Base-by-base conservation (phyloP, 257 asterid genomes). In the Nicotiana tabacum region DNA sequence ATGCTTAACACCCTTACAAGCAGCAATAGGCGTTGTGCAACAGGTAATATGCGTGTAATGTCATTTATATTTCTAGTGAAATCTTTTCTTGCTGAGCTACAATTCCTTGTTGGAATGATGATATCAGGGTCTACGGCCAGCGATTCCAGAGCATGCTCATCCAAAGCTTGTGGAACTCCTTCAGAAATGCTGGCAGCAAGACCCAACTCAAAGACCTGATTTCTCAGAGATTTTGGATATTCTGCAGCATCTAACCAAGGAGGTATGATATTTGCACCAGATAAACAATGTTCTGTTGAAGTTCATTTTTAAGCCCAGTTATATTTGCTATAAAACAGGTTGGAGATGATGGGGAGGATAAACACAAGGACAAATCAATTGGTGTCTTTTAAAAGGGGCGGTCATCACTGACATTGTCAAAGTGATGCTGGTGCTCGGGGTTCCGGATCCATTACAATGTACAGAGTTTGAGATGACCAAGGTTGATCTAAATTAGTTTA, bases 101-200 rank as follows among this genome's bases (percentile, higher is more conserved):
- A 30, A 6, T 37, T 17, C 43, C 29, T 64, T 30, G 35, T 33
- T 46, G n/a, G 77, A 32, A 70, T 70, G 78, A 53, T n/a, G 6
- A 39, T 29, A 27, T 10, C 86, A 90, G 93, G 89, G 89, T 70
- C 48, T 89, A 67, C 83, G 92, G 32, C 93, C 93, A 65, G 82
- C 83, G 43, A 88, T 89, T 66, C 89, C 93, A 1, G 82, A 84
- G 72, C 29, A 69, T 64, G 87, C 89, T 0, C 90, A 87, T 79
- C 92, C 91, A 21, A 83, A 86, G 82, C 78, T 89, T 53, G 87
- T 64, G 24, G 90, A 89, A 35, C 87, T 90, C 78, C 87, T 90
- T 5, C 81, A 85, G 24, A 86, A 78, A 65, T 89, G 92, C 53
- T 90, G 93, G 93, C 86, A 85, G 84, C 93, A 84, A 83, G 90